A percentile compares a stretch with the other conserved stretches of the same genome.
phyloP scores from a whole-genome alignment of 2,329 filamentous ascomycete genomes.

The Ophiocordyceps polyrhachis-furcata region DNA sequence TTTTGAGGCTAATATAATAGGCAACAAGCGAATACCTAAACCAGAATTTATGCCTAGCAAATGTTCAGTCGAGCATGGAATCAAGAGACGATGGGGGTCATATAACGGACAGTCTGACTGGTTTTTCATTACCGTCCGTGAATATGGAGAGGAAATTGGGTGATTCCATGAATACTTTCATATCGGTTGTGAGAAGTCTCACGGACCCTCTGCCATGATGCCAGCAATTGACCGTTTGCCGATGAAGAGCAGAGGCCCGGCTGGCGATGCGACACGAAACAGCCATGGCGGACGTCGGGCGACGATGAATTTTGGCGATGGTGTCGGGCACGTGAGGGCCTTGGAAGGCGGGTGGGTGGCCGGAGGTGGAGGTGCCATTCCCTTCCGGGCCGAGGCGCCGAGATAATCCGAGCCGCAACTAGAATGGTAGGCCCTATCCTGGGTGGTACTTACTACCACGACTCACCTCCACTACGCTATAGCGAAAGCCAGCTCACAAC shows the following conservation, averaged over 20 bases:
- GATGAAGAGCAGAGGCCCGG: background rate
- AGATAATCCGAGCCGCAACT: constrained; percentile 1
- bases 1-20: background rate
- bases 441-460: no score
- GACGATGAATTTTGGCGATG: background rate
- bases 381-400: background rate
- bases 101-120: background rate
- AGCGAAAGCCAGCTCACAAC: background rate
- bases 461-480: no score
- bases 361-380: background rate
- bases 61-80: background rate
- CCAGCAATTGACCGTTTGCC: background rate
- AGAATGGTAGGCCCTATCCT: background rate
- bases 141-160: background rate
- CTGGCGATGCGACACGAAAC: background rate
- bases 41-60: constrained; percentile 6
- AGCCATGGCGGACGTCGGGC: background rate
- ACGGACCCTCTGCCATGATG: background rate
- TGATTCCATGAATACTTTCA: background rate
- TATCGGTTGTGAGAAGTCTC: background rate
- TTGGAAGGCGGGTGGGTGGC: no score
- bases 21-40: constrained; percentile 5
- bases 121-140: background rate
- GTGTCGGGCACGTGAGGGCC: background rate
- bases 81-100: background rate